These are phyloP conservation scores for Dacryopinax primogenitus DNA, from an alignment of 768 basidiomycete species.

Conservation along the genomic window DNA sequence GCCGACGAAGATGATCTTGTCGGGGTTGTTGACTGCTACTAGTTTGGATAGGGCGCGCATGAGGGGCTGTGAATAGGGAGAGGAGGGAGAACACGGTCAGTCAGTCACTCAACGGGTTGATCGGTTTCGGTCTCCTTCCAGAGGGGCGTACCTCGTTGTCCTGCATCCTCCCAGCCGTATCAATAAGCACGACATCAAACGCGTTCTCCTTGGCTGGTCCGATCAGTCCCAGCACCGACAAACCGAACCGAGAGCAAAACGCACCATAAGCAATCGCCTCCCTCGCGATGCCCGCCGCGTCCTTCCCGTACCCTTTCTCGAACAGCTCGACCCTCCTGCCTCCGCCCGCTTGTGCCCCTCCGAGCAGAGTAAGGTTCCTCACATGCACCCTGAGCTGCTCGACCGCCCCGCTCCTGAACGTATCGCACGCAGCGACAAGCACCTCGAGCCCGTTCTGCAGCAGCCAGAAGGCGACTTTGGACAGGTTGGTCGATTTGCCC, in stretches of 20 bases:
- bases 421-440: conserved; percentile 96
- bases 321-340: conserved; percentile 80
- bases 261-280: conserved; percentile 85
- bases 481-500: conserved; percentile 94
- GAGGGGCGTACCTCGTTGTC: conserved; percentile 71
- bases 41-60: conserved; percentile 99
- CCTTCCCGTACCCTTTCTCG: conserved; percentile 95
- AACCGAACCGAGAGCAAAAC: conserved; percentile 17
- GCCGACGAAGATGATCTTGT: conserved; percentile 96
- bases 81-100: no score
- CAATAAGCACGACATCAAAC: conserved; percentile 94
- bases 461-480: conserved; percentile 98
- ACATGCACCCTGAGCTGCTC: conserved; percentile 97
- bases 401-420: conserved; percentile 94
- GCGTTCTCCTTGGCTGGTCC: conserved; percentile 64
- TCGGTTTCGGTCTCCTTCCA: no score
- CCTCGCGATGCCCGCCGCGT: conserved; percentile 94
- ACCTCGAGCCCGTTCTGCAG: conserved; percentile 89
- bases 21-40: conserved; percentile 83
- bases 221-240: not conserved
- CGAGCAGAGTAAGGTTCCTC: conserved; percentile 78
- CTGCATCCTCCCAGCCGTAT: conserved; percentile 98
- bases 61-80: conserved; percentile 46
- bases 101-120: no score
- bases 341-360: conserved; percentile 39